phyloP scores from a whole-genome alignment of 345 rosid species.

The Eucalyptus melliodora region DNA sequence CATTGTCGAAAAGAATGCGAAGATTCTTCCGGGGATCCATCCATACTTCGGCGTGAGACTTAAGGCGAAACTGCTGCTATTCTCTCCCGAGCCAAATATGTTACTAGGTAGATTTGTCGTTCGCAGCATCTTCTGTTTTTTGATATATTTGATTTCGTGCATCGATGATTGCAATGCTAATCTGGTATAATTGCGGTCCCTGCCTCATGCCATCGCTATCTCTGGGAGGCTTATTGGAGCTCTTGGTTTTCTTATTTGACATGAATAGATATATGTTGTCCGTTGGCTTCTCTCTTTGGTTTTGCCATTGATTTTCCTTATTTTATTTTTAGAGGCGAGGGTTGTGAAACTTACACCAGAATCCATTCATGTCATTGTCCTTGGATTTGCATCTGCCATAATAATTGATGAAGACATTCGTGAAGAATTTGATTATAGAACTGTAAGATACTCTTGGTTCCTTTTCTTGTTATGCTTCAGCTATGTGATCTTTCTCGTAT shows the following conservation, averaged over 20 bases:
- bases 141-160: background rate
- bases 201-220: background rate
- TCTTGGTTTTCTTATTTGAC: background rate
- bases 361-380: constrained; percentile 63
- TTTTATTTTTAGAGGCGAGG: constrained; percentile 46
- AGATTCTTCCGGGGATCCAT: constrained; percentile 55
- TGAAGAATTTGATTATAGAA: constrained; percentile 45
- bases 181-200: background rate
- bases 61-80: constrained; percentile 49
- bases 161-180: background rate
- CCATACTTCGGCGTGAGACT: constrained; percentile 58
- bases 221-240: background rate
- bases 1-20: constrained; percentile 29
- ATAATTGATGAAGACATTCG: constrained; percentile 53
- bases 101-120: constrained; percentile 33
- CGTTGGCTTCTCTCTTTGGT: background rate
- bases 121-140: background rate
- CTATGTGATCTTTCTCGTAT: background rate
- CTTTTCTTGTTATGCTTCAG: background rate
- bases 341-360: constrained; percentile 58
- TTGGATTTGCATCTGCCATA: constrained; percentile 76
- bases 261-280: background rate
- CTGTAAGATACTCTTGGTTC: constrained; percentile 13
- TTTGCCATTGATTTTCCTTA: background rate
- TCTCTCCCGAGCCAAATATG: constrained; percentile 68